Base-by-base conservation (phyloP, 371 early-diverging fungal genomes). In the Rhizopus microsporus region DNA sequence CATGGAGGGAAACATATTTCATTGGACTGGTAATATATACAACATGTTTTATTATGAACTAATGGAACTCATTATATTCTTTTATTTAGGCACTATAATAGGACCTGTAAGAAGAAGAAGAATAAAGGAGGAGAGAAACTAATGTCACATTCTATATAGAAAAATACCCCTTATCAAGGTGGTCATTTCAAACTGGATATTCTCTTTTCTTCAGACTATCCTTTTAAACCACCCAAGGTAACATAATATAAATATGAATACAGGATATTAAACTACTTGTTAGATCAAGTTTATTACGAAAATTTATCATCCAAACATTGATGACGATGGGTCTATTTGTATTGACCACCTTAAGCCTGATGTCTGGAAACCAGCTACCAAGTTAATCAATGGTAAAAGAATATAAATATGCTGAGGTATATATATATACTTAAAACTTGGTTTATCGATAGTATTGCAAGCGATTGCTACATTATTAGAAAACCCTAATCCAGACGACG, bases 281-380 rank as follows among this genome's bases (percentile, higher is more conserved):
- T 51, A 88, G 87, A 79, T 97, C 66, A 89, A 88, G 57, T 93
- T 97, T 66, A 62, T 65, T 32, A 95, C 95, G 35, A 89, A 88
- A 67, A 84, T 94, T 34, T 96, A 93, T 78, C 98, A 97, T 68
- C 95, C 95, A 33, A 97, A 97, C 69, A 88, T 97, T 48, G 93
- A 94, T 64, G 89, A 90, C 49, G 88, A 90, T 55, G 94, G 94
- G 0, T 77, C 89, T 5, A 90, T 88, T 54, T 88, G 88, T 60
- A 74, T 92, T 35, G 90, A 90, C 50, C 69, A 93, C 44, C 72
- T 97, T 42, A 94, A 95, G 69, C 72, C 82, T 6, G 93, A 93
- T 60, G 84, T 86, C n/a, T 97, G 98, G 98, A 94, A 93, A 57
- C 95, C 96, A 37, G 91, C 95, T 6, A 88, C 91, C 5, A 90